Base-by-base conservation (phyloP, 306 rosid species). In the Oemleria cerasiformis region DNA sequence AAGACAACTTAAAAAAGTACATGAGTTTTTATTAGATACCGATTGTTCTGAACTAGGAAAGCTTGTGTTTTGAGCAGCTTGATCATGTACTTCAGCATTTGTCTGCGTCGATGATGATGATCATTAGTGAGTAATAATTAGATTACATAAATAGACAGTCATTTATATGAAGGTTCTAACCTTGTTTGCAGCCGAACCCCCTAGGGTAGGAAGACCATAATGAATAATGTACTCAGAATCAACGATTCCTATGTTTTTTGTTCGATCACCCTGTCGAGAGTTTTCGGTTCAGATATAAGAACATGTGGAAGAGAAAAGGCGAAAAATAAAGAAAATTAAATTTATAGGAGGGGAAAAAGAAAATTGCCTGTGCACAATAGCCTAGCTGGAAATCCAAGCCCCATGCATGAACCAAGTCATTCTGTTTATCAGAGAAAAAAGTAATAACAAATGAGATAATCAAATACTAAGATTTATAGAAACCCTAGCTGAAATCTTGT, bases 391-490 rank as follows among this genome's bases (percentile, higher is more conserved):
- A 81, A 68, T 81, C 86, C 68, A 84, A 41, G 62, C 86, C 88
- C 88, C 88, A 84, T 41, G 86, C 88, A 65, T 84, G 86, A 73
- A 84, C 69, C 30, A 78, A 72, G 74, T 81, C 88, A 70, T 84
- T 81, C 84, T 84, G 80, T 64, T 65, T 9, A 48, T 39, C 17
- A 56, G 36, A n/a, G 20, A 15, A 39, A 15, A 39, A 44, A 25
- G 25, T 17, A 23, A 41, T n/a, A 7, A 23, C 6, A 7, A 21
- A 50, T 0, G 4, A 41, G 40, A 15, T 17, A 42, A 3, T 23
- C 1, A 48, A n/a, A 30, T 30, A 30, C 36, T 3, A 30, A 30
- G 36, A 30, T 30, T 30, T 30, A 30, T 30, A 30, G 36, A 30
- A 1, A 30, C 36, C 36, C 36, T 30, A 30, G 36, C 36, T 30